These are phyloP conservation scores for Curvularia verruculosa DNA, from an alignment of 2,329 filamentous ascomycete species.

Conservation along the genomic window DNA sequence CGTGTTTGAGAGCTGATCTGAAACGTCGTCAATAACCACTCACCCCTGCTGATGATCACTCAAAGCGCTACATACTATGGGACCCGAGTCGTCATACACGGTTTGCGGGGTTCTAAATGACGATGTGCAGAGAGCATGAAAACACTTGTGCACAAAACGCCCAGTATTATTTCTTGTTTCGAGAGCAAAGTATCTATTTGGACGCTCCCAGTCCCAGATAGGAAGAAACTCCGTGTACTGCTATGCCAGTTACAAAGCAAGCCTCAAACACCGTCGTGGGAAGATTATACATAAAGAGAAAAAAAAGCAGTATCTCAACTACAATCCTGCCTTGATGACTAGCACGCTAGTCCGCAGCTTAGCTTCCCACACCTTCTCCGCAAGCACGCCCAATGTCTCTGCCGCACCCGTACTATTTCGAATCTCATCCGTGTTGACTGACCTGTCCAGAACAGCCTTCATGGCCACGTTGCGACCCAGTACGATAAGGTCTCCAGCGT, in stretches of 20 bases:
- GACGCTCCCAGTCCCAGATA: neutral
- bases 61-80: neutral
- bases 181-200: neutral
- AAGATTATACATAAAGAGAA: neutral
- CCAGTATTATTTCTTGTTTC: neutral
- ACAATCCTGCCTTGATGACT: conserved; percentile 66
- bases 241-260: neutral
- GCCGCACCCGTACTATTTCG: conserved; percentile 37
- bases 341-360: conserved; percentile 71
- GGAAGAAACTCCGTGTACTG: neutral
- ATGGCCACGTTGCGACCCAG: conserved; percentile 60
- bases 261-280: neutral
- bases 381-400: conserved; percentile 64
- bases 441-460: conserved; percentile 31
- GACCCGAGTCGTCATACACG: neutral
- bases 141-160: neutral
- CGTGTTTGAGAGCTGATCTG: neutral
- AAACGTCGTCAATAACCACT: conserved; percentile 3
- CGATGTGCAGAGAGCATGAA: neutral
- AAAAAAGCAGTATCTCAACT: neutral
- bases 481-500: conserved; percentile 74
- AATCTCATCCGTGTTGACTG: conserved; percentile 49
- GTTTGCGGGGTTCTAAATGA: conserved; percentile 2
- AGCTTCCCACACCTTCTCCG: conserved; percentile 64
- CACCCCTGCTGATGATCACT: conserved; percentile 7